Evolutionary conservation across 257 asterid species (phyloP).

Genomic region (Scutellaria barbata): DNA sequence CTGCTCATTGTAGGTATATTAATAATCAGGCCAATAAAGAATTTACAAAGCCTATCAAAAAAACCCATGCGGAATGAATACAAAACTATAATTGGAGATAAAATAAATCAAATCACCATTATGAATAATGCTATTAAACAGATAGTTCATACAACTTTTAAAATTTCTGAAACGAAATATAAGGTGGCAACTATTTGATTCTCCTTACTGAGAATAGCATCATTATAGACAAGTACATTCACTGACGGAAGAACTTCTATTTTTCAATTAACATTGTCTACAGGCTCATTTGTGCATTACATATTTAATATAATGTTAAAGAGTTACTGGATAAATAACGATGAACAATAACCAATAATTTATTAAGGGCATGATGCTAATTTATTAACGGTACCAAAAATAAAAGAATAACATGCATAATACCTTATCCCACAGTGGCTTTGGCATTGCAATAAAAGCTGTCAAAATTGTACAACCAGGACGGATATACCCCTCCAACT

Average conservation of each 20-base stretch:
- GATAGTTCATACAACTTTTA: background rate
- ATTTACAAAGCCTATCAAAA: slow-evolving; percentile 18
- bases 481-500: slow-evolving; percentile 92
- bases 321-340: background rate
- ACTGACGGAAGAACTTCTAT: background rate
- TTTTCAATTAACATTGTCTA: background rate
- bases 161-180: background rate
- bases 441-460: slow-evolving; percentile 78
- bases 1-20: slow-evolving; percentile 49
- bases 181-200: slow-evolving; percentile 6
- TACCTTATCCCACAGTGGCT: slow-evolving; percentile 78
- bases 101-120: slow-evolving; percentile 10
- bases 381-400: background rate
- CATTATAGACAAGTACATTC: background rate
- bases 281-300: slow-evolving; percentile 5
- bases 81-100: slow-evolving; percentile 1
- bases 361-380: background rate
- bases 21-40: slow-evolving; percentile 14
- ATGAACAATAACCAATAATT: background rate
- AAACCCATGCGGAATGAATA: slow-evolving; percentile 3
- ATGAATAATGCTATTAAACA: background rate
- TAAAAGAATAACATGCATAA: slow-evolving; percentile 21
- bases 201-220: background rate
- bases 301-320: background rate
- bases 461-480: slow-evolving; percentile 96